Base-by-base conservation (phyloP, 2,329 filamentous ascomycete species). In the Aspergillus terreus region DNA sequence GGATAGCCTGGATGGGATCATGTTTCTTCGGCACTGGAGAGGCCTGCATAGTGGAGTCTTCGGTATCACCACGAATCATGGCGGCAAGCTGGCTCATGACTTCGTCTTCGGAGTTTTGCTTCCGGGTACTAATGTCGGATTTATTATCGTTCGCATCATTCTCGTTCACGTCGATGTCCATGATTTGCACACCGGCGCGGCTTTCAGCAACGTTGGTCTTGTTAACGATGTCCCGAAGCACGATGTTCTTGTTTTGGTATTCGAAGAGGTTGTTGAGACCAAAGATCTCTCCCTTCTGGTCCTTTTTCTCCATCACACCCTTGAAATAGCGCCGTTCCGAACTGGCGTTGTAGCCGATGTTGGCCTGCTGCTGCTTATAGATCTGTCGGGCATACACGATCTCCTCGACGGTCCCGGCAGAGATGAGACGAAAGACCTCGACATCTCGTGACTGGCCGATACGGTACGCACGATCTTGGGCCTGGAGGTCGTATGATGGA, bases 351-450 rank as follows among this genome's bases (percentile, higher is more conserved):
- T 99, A 97, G 1, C 90, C 94, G 52, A 99, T 97, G 64, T 96
- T 97, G 23, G 94, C 92, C 73, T 97, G 94, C 64, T 99, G 94
- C 66, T 99, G 94, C 70, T 99, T 99, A 79, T 99, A 99, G 36
- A 99, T 94, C 64, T 99, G 94, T 6, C 94, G 82, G 0, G 92
- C 94, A 63, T 99, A 99, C 6, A 97, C 90, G 49, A 96, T 94
- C 70, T 99, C 94, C 66, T 99, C 94, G 14, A 99, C 90, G 0
- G 94, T 97, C 0, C 94, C 94, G 1, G 89, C 85, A 2, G 88
- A 92, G 15, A 99, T 84, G 1, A 99, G 82, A 4, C 94, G 85
- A 68, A 96, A 97, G 1, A 97, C 92, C 66, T 99, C 94, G 0
- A 99, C 94, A 64, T 97, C 90, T 17, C 94, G 82, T 0, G 83